Evolutionary conservation across 495 filamentous ascomycete genomes (phyloP).

Genomic region (Aspergillus ostianus): DNA sequence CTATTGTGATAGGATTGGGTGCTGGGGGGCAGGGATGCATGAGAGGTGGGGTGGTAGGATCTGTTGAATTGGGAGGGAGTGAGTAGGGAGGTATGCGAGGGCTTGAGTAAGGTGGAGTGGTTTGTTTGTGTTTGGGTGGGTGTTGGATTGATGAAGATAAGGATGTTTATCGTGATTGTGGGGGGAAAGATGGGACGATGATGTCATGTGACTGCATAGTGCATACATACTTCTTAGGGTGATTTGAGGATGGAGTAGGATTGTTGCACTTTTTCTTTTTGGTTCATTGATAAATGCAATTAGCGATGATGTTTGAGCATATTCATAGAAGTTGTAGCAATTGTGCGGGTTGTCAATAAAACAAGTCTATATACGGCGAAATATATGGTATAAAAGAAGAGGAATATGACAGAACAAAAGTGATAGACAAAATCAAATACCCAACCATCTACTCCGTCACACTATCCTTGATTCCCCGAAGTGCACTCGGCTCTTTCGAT

Average conservation of each 20-base stretch:
- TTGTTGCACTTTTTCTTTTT: too few species aligned
- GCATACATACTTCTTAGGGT: not conserved
- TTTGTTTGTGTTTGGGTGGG: not conserved
- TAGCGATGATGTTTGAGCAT: not conserved
- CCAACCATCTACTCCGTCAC: conserved; percentile 40
- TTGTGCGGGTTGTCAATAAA: not conserved
- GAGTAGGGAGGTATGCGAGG: not conserved
- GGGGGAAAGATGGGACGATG: conserved; percentile 10
- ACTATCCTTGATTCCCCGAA: conserved; percentile 42
- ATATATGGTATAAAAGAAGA: not conserved
- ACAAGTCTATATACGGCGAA: not conserved
- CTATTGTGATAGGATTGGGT: not conserved
- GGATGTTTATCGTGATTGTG: conserved; percentile 5
- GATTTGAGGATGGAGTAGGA: not conserved
- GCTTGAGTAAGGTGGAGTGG: not conserved
- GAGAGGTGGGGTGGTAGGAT: not conserved
- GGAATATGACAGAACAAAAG: not conserved
- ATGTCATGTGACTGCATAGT: conserved; percentile 20
- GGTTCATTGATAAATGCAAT: too few species aligned
- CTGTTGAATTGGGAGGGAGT: too few species aligned
- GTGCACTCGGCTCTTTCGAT: conserved; percentile 36
- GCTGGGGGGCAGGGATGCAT: not conserved
- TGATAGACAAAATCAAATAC: not conserved
- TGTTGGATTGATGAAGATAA: not conserved
- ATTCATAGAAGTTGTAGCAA: not conserved